Base-by-base conservation (phyloP, 768 basidiomycete genomes). In the Boletellus ananiceps region DNA sequence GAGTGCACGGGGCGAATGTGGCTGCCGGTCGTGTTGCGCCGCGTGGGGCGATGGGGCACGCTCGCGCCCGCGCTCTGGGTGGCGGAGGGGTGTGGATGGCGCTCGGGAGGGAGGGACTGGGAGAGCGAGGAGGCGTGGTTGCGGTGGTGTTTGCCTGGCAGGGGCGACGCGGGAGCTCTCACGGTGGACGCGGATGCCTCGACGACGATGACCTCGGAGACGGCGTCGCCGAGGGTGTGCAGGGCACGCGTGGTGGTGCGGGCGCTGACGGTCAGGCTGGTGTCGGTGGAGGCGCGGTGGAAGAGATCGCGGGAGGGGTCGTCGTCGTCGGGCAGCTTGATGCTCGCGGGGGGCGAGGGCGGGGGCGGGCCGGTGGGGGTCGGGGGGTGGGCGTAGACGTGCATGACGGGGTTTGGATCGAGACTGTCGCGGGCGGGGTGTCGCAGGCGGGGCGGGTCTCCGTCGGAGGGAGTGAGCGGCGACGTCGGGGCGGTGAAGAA, bases 11-110 rank as follows among this genome's bases (percentile, higher is more conserved):
- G 37, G 12, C 57, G 71, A 60, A 69, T 65, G 18, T 56, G 54
- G 0, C 83, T 80, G 3, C 87, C 85, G 0, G 81, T 88, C 2
- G 88, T 89, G 59, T 89, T 86, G 21, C 88, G 74, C 13, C 88
- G 77, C 5, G 75, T 63, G 18, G 81, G 78, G 14, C 72, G 76
- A 31, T 47, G 57, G 5, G 67, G 58, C 7, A 25, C 23, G 23
- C 23, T 25, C 23, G 23, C 23, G 23, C 23, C 23, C 2, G 23
- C 23, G 23, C 23, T 25, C 23, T 25, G 23, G 23, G 23, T 25
- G 2, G 23, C 23, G 4, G 80, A 76, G 4, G 82, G 81, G 36
- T 81, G 82, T 3, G 82, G 77, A 60, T 76, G 74, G 3, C 72
- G 75, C 59, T 71, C 81, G 56, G 57, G 69, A 44, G 62, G 61